These are phyloP conservation scores for Termitomyces sp. DNA, from an alignment of 768 basidiomycete genomes.

Conservation along the genomic window DNA sequence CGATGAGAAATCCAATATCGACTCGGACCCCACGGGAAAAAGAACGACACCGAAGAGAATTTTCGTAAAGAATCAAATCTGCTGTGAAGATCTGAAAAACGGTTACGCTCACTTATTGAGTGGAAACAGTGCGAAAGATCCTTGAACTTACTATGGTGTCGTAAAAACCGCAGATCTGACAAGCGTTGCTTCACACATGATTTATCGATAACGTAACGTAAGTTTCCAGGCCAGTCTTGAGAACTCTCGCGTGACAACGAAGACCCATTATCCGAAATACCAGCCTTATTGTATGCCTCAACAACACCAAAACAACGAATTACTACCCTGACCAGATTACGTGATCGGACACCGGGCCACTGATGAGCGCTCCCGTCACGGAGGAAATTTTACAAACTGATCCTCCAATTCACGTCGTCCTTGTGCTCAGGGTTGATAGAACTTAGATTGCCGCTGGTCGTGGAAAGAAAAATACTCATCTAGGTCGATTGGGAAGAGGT, in stretches of 20 bases:
- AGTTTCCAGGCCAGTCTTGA: not conserved
- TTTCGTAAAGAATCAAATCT: not conserved
- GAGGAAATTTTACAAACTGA: not conserved
- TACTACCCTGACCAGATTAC: not conserved
- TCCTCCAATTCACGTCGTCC: not conserved
- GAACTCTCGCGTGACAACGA: not conserved
- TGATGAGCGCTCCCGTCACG: not conserved
- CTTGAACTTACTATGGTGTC: not conserved
- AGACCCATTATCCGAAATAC: not conserved
- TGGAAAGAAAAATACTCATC: conserved; percentile 5
- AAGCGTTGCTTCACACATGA: not conserved
- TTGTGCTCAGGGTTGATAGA: not conserved
- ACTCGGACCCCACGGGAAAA: conserved; percentile 4
- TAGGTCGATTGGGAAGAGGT: not conserved
- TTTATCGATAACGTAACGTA: not conserved
- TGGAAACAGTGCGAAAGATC: not conserved
- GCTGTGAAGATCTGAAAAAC: not conserved
- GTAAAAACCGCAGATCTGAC: conserved; percentile 3
- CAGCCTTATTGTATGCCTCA: not conserved
- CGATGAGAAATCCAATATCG: not conserved
- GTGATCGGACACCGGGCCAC: conserved; percentile 2
- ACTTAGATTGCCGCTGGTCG: conserved; percentile 5
- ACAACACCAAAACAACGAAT: no score
- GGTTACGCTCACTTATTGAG: not conserved
- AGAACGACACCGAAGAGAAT: conserved; percentile 1